Conservation (phyloP, 441 rosid genomes). For the Mallotus japonicus region DNA sequence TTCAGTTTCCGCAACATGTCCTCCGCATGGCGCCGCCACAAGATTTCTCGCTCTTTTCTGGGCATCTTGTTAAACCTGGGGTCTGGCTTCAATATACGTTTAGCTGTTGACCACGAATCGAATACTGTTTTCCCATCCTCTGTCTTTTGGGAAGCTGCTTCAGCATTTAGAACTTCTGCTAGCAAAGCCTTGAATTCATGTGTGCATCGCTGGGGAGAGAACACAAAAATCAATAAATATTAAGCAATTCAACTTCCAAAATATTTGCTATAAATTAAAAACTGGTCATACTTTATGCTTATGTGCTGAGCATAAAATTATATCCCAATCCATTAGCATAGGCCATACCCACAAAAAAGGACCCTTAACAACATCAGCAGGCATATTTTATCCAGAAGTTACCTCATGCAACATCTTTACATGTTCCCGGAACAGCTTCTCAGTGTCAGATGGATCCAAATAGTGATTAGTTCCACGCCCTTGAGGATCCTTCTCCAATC, state of each 20-base stretch:
- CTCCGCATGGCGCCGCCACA: conserved; percentile 78
- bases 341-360: not conserved
- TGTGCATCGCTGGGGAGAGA: conserved; percentile 52
- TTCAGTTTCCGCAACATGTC: conserved; percentile 63
- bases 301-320: not conserved
- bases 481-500: conserved; percentile 95
- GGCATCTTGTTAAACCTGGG: conserved; percentile 87
- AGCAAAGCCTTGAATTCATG: conserved; percentile 70
- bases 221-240: not conserved
- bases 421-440: conserved; percentile 95
- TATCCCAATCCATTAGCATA: not conserved
- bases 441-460: conserved; percentile 73
- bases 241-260: no score
- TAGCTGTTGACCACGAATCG: conserved; percentile 94
- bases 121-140: conserved; percentile 78
- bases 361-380: not conserved
- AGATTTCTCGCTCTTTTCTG: conserved; percentile 70
- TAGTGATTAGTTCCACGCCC: conserved; percentile 78
- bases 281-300: no score
- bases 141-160: conserved; percentile 63
- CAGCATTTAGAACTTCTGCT: conserved; percentile 68
- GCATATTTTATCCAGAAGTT: conserved; percentile 16
- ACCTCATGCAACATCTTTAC: conserved; percentile 84
- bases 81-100: conserved; percentile 70
- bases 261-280: not conserved